Base-by-base conservation (phyloP, 2,329 filamentous ascomycete genomes). In the Cladophialophora exuberans region DNA sequence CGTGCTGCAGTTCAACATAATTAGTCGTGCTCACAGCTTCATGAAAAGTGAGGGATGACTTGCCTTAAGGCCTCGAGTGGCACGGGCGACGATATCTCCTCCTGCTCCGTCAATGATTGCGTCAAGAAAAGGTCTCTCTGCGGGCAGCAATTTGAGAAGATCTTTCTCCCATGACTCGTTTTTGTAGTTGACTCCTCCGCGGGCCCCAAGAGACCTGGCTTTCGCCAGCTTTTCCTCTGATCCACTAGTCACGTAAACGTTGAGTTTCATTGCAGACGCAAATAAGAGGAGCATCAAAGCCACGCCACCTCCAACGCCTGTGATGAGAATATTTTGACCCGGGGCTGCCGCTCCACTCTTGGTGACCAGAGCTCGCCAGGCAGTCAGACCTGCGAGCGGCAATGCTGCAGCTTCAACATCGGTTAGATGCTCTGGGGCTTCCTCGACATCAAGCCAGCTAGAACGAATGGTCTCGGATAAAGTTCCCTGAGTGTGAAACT, bases 231-330 rank as follows among this genome's bases (percentile, higher is more conserved):
- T 96, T 64, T 81, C 84, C 60, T 83, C 72, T 60, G 83, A 86
- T 7, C 89, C 85, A 52, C 85, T 90, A 1, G 87, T 93, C 50
- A 96, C 90, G 67, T 80, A 96, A 13, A 93, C 87, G 69, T 86
- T 84, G 64, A 85, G 83, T 30, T 90, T 89, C 62, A 83, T 74
- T 9, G 83, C 90, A 9, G 86, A 84, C 7, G 84, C 91, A 72
- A 96, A 96, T 70, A 89, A 80, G 64, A 97, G 75, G 4, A 83
- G 87, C 76, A 89, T 86, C 51, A 97, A 75, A 30, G 93, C 93
- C 1, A 97, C 93, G 35, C 93, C 93, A 28, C 93, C 93, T 0
- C 93, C 93, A 70, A 97, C 95, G 0, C 93, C 93, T 3, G 93
- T 97, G 36, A 97, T 75, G 26, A 97, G 76, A 3, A 97, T 79